Evolutionary conservation across 805 yeast species (phyloP).

Genomic region (Nakazawaea populi): DNA sequence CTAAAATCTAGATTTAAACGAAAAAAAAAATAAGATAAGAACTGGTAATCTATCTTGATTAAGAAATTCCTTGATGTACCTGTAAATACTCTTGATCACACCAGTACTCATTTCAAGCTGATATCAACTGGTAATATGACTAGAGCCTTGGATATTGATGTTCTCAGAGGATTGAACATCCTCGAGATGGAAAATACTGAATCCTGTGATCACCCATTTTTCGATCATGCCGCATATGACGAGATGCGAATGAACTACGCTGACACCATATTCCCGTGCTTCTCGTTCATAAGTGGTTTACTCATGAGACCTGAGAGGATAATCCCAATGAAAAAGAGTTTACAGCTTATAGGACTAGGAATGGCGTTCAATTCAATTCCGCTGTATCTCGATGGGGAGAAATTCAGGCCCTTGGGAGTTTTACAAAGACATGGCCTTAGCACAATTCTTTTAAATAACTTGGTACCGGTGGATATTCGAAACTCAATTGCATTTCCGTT

Average conservation of each 20-base stretch:
- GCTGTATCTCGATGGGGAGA: slow-evolving; percentile 9
- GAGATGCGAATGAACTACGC: slow-evolving; percentile 15
- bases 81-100: too few relatives aligned
- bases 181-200: slow-evolving; percentile 17
- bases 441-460: slow-evolving; percentile 12
- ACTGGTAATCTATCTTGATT: background rate
- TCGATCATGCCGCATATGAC: slow-evolving; percentile 15
- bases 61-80: too few relatives aligned
- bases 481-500: slow-evolving; percentile 16
- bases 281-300: slow-evolving; percentile 15
- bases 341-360: slow-evolving; percentile 16
- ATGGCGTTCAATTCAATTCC: slow-evolving; percentile 15
- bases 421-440: slow-evolving; percentile 17
- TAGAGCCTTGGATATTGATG: slow-evolving; percentile 7
- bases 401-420: slow-evolving; percentile 15
- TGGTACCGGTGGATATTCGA: slow-evolving; percentile 4
- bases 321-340: slow-evolving; percentile 11
- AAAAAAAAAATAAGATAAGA: too few relatives aligned
- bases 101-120: too few relatives aligned
- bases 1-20: too few relatives aligned
- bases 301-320: slow-evolving; percentile 3
- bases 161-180: slow-evolving; percentile 14
- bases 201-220: slow-evolving; percentile 13
- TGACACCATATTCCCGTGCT: slow-evolving; percentile 18
- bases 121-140: background rate